Percentiles rank a stretch among this genome's conserved stretches.
Evolutionary conservation across 371 early-diverging fungal genomes (phyloP).

Genomic region (Mucor lusitanicus): DNA sequence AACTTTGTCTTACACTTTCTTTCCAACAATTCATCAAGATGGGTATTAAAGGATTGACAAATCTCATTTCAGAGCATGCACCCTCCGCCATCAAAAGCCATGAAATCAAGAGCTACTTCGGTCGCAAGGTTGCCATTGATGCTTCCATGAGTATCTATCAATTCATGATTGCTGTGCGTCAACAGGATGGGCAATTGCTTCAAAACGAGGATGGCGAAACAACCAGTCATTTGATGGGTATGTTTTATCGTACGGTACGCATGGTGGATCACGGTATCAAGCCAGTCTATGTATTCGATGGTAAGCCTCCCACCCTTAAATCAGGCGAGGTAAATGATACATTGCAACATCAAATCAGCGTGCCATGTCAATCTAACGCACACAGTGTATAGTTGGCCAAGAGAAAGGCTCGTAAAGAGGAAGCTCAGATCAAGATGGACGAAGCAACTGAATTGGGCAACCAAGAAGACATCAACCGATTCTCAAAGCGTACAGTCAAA

Average conservation of each 20-base stretch:
- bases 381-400: slow-evolving; percentile 62
- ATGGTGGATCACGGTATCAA: slow-evolving; percentile 98
- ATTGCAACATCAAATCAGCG: background rate
- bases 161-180: slow-evolving; percentile 98
- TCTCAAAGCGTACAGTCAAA: slow-evolving; percentile 90
- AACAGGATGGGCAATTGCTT: slow-evolving; percentile 88
- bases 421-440: slow-evolving; percentile 78
- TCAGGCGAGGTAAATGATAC: slow-evolving; percentile 76
- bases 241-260: slow-evolving; percentile 98
- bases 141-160: slow-evolving; percentile 99
- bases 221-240: slow-evolving; percentile 98
- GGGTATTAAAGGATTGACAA: slow-evolving; percentile 95
- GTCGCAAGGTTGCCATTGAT: slow-evolving; percentile 98
- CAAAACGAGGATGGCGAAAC: slow-evolving; percentile 91
- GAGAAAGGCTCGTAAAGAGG: slow-evolving; percentile 83
- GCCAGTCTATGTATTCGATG: slow-evolving; percentile 99
- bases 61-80: slow-evolving; percentile 94
- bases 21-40: slow-evolving; percentile 28
- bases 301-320: slow-evolving; percentile 97
- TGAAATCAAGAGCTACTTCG: slow-evolving; percentile 90
- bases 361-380: background rate
- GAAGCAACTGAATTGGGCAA: slow-evolving; percentile 90
- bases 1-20: background rate
- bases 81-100: slow-evolving; percentile 81
- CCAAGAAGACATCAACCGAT: slow-evolving; percentile 86